Evolutionary conservation across 495 filamentous ascomycete genomes (phyloP), one percentile per base, ranked within the genome.

Genomic region (Hyaloscypha hepaticicola): DNA sequence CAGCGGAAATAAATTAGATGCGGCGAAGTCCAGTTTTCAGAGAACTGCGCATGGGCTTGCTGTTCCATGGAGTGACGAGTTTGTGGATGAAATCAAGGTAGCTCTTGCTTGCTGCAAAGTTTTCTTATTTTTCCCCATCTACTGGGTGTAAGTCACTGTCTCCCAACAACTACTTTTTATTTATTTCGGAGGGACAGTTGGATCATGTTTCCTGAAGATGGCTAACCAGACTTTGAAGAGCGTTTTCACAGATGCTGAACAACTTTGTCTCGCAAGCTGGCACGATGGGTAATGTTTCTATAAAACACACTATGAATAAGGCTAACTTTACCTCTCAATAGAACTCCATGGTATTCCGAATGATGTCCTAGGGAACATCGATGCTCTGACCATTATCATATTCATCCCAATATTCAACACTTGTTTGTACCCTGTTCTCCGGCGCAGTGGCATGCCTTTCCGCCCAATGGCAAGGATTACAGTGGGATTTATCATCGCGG

Each of bases 231-330:
- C 38, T 4, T 0, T 19, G 12, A 16, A 45, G 38, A 16, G 38
- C 38, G 19, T 45, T 45, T 19, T 45, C 72, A 64, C 77, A 79
- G 58, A 73, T 80, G 51, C 71, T 66, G 24, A 50, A 85, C 79
- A 93, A 91, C 77, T 76, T 92, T n/a, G 84, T 83, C 50, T 89
- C 87, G 5, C 89, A 91, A 74, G 90, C 90, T 3, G 85, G 83
- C 3, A 85, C 83, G 6, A 89, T 94, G 88, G 66, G 38, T 45
- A 45, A 45, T 45, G 38, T 4, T 16, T 19, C 16, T 16, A 19
- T 14, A 16, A 9, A 9, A 16, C 1, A 45, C 9, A 45, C 6
- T 16, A 14, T 16, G 11, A 45, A 4, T 19, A 45, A 16, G 19
- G 1, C 12, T 7, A 33, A 33, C 38, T 45, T 14, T 16, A 9